A percentile compares a stretch with the other conserved stretches of the same genome.
These are phyloP conservation scores for Penicillium sp. DNA, from an alignment of 2,329 filamentous ascomycete species.

Conservation along the genomic window DNA sequence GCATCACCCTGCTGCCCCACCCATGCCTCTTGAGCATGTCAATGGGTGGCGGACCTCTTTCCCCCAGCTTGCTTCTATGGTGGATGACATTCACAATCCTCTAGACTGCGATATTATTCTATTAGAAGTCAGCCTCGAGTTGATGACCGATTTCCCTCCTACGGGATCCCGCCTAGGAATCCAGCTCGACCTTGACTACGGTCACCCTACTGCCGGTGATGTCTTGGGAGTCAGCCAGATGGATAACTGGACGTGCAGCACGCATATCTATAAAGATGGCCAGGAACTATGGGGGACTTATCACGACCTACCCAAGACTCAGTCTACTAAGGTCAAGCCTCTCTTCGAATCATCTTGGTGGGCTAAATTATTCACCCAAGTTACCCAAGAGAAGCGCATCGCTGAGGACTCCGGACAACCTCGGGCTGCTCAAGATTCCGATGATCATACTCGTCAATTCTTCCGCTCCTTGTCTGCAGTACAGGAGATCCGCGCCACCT, in stretches of 20 bases:
- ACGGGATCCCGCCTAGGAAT: conserved; percentile 44
- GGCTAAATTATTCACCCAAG: conserved; percentile 43
- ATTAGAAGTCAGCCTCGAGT: conserved; percentile 44
- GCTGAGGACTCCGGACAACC: conserved; percentile 39
- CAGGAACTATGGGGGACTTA: conserved; percentile 32
- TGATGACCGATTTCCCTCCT: conserved; percentile 47
- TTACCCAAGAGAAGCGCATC: conserved; percentile 42
- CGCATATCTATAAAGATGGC: conserved; percentile 43
- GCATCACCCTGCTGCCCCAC: conserved; percentile 34
- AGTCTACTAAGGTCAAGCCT: conserved; percentile 43
- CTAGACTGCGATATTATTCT: conserved; percentile 46
- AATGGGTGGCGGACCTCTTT: conserved; percentile 43
- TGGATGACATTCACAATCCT: conserved; percentile 35
- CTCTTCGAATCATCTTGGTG: conserved; percentile 49
- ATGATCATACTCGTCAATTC: conserved; percentile 37
- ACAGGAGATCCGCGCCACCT: conserved; percentile 45
- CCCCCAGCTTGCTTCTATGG: conserved; percentile 39
- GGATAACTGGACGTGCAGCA: conserved; percentile 46
- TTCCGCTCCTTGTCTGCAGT: conserved; percentile 46
- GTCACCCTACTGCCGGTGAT: conserved; percentile 34
- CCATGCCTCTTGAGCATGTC: conserved; percentile 42
- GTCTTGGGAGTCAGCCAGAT: conserved; percentile 35
- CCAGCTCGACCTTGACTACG: conserved; percentile 44
- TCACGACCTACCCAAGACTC: conserved; percentile 36
- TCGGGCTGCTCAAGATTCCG: conserved; percentile 31